These are phyloP conservation scores for Botrytis squamosa DNA, from an alignment of 2,329 filamentous ascomycete genomes.

Conservation along the genomic window DNA sequence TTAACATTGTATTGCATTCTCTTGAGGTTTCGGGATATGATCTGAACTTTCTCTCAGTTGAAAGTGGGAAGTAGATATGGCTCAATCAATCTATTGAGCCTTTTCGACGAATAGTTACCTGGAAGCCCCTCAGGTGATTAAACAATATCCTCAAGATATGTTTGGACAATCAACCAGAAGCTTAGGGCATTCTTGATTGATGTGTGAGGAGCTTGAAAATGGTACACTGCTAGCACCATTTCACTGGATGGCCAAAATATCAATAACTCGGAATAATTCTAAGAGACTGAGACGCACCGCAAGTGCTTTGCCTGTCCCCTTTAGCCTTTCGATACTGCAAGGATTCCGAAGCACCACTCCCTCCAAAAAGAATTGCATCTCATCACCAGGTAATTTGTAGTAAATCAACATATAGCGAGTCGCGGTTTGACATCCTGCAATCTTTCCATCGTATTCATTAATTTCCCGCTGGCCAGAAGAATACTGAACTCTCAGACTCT, in stretches of 20 bases:
- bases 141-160: background rate
- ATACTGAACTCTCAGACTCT: background rate
- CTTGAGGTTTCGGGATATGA: background rate
- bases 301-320: background rate
- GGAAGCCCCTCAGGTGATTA: background rate
- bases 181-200: background rate
- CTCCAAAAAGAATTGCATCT: background rate
- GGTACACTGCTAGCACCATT: background rate
- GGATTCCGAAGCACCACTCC: background rate
- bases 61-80: background rate
- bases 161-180: background rate
- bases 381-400: background rate
- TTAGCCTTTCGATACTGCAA: background rate
- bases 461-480: background rate
- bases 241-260: background rate
- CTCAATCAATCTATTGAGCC: background rate
- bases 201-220: background rate
- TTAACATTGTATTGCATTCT: background rate
- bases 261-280: background rate
- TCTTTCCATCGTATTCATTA: background rate
- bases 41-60: background rate
- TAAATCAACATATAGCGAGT: background rate
- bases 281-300: background rate
- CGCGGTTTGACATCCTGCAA: background rate
- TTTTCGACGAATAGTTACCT: background rate